phyloP scores from a whole-genome alignment of 192 early-diverging fungal species.

The Coemansia sp. region DNA sequence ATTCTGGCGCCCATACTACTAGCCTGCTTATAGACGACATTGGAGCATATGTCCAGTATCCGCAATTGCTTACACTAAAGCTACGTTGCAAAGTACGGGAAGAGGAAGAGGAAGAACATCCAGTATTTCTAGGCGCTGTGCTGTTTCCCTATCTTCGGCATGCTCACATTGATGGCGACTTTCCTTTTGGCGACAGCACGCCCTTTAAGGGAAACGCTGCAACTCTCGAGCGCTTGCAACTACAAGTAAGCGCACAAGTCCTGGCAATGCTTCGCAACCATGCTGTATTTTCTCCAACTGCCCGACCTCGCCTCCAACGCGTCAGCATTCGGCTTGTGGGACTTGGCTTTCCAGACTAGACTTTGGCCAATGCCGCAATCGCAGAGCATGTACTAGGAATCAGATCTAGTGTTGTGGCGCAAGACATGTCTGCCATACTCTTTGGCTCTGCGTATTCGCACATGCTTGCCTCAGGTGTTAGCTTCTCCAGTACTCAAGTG shows the following conservation, averaged over 20 bases:
- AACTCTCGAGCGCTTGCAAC: background rate
- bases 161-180: background rate
- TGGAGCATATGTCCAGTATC: background rate
- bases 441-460: background rate
- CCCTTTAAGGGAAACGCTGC: background rate
- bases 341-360: background rate
- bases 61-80: background rate
- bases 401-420: background rate
- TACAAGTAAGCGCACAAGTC: background rate
- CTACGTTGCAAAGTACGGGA: background rate
- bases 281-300: background rate
- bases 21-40: background rate
- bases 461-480: background rate
- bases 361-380: background rate
- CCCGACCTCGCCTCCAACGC: background rate
- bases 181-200: constrained; percentile 2
- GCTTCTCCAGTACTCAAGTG: background rate
- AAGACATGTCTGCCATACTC: background rate
- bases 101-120: background rate
- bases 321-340: background rate
- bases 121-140: background rate
- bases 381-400: background rate
- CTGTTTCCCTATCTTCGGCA: constrained; percentile 1
- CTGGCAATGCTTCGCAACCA: background rate
- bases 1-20: background rate